Base-by-base conservation (phyloP, 2,329 filamentous ascomycete genomes). In the Thermothelomyces thermophilus region DNA sequence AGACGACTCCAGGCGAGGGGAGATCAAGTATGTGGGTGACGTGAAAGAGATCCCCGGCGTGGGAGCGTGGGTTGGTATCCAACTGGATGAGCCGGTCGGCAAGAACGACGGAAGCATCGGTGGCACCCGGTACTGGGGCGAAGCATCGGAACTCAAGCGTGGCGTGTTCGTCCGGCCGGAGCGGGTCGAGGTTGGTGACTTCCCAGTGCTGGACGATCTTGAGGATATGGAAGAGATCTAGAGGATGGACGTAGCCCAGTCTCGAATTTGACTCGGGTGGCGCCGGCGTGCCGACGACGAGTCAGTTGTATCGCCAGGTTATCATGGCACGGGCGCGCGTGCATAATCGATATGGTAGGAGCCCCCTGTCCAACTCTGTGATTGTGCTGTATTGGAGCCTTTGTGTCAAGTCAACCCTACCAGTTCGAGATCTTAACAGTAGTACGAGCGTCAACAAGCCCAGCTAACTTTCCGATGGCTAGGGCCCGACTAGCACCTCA, bases 141-240 rank as follows among this genome's bases (percentile, higher is more conserved):
- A 75, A 50, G 73, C 78, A 44, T 83, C 82, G 47, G 65, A 71
- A 55, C 70, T 81, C 52, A 90, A 89, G 65, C 81, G 80, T 59
- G 87, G 87, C 30, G 83, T 89, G 17, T 89, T 93, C 68, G 86
- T 90, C 26, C 76, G 86, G 56, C 83, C 87, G 3, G 87, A 90
- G 66, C 74, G 86, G 53, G 81, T 90, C 19, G 87, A 91, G 67
- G 76, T 82, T 36, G 87, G 87, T 17, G 82, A 90, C 57, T 93
- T 76, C 60, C 80, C 82, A 1, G 73, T 74, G 26, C 72, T 90
- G 53, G 80, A 90, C 64, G 79, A 90, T 62, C 72, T 88, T 57
- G 86, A 89, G 63, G 83, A 87, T 56, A 84, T 88, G 75, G 86
- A 87, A 65, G 84, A 87, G 70, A 86, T 84, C 50, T 84, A 66